Evolutionary conservation across 495 filamentous ascomycete species (phyloP), one percentile per base, ranked within the genome.

Genomic region (Aspergillus cristatus): DNA sequence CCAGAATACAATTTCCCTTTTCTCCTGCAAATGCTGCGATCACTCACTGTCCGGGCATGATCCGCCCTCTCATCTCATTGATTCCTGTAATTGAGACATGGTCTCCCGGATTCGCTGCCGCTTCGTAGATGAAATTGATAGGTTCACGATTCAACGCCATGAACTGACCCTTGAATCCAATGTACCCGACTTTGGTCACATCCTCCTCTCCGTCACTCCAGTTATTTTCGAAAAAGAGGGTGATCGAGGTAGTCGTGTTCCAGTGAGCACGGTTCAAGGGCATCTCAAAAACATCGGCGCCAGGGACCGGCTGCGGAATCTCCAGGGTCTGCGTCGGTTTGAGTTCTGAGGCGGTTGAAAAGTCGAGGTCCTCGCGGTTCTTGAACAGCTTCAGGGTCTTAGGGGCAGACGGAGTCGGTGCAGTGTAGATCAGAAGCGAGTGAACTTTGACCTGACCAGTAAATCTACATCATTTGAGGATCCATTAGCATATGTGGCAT

Each of bases 121-220:
- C 83, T 72, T 98, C 91, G 58, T 97, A 98, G 33, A 94, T 46
- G 45, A 95, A 83, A 41, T 81, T 84, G 3, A 82, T 63, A 11
- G 91, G 86, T 53, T 93, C 88, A 31, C 82, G 72, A 14, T 80
- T 87, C 49, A 94, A 56, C 50, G 78, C 76, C 76, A 87, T 85
- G 65, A 85, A 95, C 51, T 94, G 83, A 20, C 91, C 91, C 59
- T 84, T 87, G 66, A 98, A 95, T 0, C 86, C 91, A 38, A 98
- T 43, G 58, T 94, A 98, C 32, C 68, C 77, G 2, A 97, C 58
- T 25, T 79, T 70, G 14, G 85, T 90, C 36, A 82, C 74, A 38
- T 93, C 84, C 40, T 86, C 83, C 12, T 83, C 81, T 0, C 70
- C 75, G 35, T 74, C 70, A 25, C 68, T 71, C 68, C 71, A 70